Evolutionary conservation across 2,329 filamentous ascomycete species (phyloP).

Genomic region (Claviceps lovelessii): DNA sequence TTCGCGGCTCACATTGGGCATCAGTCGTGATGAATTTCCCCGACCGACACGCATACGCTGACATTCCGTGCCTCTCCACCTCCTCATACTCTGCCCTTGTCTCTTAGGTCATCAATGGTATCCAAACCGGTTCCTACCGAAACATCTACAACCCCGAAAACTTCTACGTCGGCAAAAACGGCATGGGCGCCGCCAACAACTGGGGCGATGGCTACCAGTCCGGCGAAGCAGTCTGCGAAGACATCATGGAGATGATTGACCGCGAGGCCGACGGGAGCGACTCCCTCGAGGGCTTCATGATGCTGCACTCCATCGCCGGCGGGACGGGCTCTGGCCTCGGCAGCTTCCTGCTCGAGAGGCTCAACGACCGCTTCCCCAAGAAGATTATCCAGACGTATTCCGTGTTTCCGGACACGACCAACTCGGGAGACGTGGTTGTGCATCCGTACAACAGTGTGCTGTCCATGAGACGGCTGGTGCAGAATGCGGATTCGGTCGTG

Average conservation of each 20-base stretch:
- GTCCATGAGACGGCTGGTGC: conserved; percentile 76
- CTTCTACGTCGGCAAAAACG: conserved; percentile 91
- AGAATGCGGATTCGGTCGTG: conserved; percentile 95
- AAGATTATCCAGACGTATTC: conserved; percentile 99
- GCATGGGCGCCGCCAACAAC: conserved; percentile 89
- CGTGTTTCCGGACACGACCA: conserved; percentile 89
- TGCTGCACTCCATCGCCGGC: conserved; percentile 93
- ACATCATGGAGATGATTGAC: conserved; percentile 99
- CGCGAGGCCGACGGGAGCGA: conserved; percentile 96
- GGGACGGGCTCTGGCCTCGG: conserved; percentile 93
- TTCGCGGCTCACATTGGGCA: background rate
- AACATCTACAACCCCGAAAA: conserved; percentile 99
- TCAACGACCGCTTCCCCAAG: conserved; percentile 96
- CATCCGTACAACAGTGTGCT: conserved; percentile 97
- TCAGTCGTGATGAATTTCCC: background rate
- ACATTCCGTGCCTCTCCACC: background rate
- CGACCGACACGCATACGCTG: background rate
- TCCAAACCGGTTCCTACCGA: conserved; percentile 85
- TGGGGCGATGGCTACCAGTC: conserved; percentile 95
- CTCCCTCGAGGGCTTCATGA: conserved; percentile 97
- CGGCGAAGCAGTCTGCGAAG: conserved; percentile 82
- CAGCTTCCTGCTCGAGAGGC: conserved; percentile 81
- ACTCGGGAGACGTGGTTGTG: conserved; percentile 79
- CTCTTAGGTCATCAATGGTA: conserved; percentile 63
- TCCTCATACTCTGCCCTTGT: too few relatives aligned